A percentile compares a stretch with the other conserved stretches of the same genome.
These are phyloP conservation scores for Cryptosporidium meleagridis DNA, from an alignment of 169 alveolate species.

Conservation along the genomic window DNA sequence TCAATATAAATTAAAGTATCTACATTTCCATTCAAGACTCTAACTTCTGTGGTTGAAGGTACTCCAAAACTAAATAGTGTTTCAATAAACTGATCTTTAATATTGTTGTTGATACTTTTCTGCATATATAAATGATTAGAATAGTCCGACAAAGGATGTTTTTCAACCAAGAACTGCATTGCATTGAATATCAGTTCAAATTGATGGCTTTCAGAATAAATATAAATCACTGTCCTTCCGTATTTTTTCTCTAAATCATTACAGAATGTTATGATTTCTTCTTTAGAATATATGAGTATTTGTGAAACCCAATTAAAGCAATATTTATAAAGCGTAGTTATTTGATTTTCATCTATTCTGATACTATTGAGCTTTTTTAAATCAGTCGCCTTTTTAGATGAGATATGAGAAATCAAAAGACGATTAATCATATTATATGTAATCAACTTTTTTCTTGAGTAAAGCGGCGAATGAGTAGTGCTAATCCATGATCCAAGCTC, in stretches of 20 bases:
- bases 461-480: slow-evolving; percentile 18
- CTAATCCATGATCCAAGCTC: slow-evolving; percentile 54
- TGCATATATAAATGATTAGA: background rate
- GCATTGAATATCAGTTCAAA: slow-evolving; percentile 23
- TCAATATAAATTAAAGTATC: slow-evolving; percentile 25
- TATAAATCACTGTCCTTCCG: slow-evolving; percentile 35
- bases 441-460: slow-evolving; percentile 1
- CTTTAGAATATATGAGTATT: background rate
- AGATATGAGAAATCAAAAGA: slow-evolving; percentile 28
- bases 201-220: slow-evolving; percentile 19
- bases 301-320: slow-evolving; percentile 28
- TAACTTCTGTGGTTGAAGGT: background rate
- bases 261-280: slow-evolving; percentile 13
- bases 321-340: background rate
- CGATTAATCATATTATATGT: background rate
- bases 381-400: background rate
- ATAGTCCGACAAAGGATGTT: slow-evolving; percentile 32
- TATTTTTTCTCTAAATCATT: slow-evolving; percentile 44
- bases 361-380: background rate
- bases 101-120: background rate
- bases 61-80: background rate
- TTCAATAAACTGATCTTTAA: background rate
- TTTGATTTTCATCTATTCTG: background rate
- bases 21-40: background rate
- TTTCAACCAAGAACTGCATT: background rate